phyloP scores from a whole-genome alignment of 257 asterid genomes.

The Plantago elongata region DNA sequence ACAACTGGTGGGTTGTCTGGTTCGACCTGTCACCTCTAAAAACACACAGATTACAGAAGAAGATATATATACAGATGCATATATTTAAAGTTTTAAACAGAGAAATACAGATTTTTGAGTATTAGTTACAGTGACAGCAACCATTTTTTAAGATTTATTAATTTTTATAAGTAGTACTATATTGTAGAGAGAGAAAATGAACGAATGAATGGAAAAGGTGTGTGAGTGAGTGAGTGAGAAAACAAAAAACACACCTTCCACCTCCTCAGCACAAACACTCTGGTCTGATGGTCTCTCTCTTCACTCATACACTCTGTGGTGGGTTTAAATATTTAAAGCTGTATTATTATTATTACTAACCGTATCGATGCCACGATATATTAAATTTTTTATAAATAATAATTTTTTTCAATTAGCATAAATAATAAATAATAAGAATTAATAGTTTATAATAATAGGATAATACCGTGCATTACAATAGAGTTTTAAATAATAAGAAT shows the following conservation, averaged over 20 bases:
- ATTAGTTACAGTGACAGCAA: slow-evolving; percentile 31
- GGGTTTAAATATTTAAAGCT: slow-evolving; percentile 3
- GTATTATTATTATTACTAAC: background rate
- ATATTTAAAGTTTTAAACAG: slow-evolving; percentile 9
- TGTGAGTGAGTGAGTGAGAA: slow-evolving; percentile 12
- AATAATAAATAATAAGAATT: too few species aligned
- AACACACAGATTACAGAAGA: slow-evolving; percentile 23
- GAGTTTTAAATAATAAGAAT: too few species aligned
- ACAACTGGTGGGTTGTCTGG: slow-evolving; percentile 57
- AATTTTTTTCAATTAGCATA: too few species aligned
- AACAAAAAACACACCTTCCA: slow-evolving; percentile 29
- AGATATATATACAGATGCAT: slow-evolving; percentile 6
- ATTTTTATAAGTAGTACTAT: slow-evolving; percentile 4
- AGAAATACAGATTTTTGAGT: background rate
- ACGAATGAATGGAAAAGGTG: background rate
- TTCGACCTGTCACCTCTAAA: slow-evolving; percentile 33
- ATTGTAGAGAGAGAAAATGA: slow-evolving; percentile 24
- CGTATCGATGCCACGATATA: too few species aligned
- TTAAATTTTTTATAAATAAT: too few species aligned
- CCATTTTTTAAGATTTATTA: background rate
- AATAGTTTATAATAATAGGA: too few species aligned
- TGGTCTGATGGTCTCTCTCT: slow-evolving; percentile 20
- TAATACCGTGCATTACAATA: too few species aligned
- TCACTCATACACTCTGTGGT: slow-evolving; percentile 18
- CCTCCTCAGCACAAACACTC: slow-evolving; percentile 29